phyloP scores from a whole-genome alignment of 768 basidiomycete species.

The Pleurotus eryngii region DNA sequence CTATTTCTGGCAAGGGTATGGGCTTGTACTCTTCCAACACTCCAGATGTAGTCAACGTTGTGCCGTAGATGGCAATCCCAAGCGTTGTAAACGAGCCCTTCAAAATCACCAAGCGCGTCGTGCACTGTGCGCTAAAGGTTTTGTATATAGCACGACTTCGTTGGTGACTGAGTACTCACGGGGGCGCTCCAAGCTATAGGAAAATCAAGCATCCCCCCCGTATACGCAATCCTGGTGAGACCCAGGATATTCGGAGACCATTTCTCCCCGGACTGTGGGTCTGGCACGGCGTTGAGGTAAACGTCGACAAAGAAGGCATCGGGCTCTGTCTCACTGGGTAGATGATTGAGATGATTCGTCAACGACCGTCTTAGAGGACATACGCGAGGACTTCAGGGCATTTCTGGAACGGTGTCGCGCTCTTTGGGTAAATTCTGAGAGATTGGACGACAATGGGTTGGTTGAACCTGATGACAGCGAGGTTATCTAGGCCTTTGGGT shows the following conservation, averaged over 20 bases:
- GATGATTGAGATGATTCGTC: conserved; percentile 9
- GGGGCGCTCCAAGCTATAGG: conserved; percentile 66
- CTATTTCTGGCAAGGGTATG: conserved; percentile 29
- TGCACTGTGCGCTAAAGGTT: conserved; percentile 45
- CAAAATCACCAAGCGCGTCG: conserved; percentile 77
- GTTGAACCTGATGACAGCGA: conserved; percentile 72
- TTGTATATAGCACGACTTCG: background rate
- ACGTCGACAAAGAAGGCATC: conserved; percentile 71
- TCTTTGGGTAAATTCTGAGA: conserved; percentile 68
- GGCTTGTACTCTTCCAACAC: conserved; percentile 40
- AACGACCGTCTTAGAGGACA: conserved; percentile 15
- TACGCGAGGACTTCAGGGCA: conserved; percentile 64
- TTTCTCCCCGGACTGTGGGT: conserved; percentile 39
- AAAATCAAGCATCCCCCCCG: conserved; percentile 67
- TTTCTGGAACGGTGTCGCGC: conserved; percentile 56
- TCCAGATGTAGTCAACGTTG: conserved; percentile 32
- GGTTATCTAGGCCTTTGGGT: conserved; percentile 51
- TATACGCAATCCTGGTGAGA: conserved; percentile 68
- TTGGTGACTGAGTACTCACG: conserved; percentile 33
- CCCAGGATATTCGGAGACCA: conserved; percentile 70
- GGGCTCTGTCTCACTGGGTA: conserved; percentile 62
- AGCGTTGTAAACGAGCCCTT: conserved; percentile 68
- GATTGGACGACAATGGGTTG: conserved; percentile 65
- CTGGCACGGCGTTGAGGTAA: conserved; percentile 69
- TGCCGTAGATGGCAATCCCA: conserved; percentile 64